Conservation (phyloP, 2,329 filamentous ascomycete genomes). For the Pseudogymnoascus sp. region DNA sequence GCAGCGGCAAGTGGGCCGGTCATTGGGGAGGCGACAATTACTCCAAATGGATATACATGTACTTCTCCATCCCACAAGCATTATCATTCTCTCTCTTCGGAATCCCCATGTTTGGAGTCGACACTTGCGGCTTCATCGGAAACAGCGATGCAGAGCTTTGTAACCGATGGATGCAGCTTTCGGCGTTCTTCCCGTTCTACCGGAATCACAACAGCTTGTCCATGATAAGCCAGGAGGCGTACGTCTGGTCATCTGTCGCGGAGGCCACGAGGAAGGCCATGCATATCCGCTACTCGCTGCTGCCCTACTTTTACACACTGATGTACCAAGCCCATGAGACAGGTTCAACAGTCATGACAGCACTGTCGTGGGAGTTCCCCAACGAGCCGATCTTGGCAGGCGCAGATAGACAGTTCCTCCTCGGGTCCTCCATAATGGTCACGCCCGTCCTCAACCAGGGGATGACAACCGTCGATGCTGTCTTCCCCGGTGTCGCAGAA, state of each 20-base stretch:
- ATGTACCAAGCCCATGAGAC: slow-evolving; percentile 58
- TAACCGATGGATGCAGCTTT: slow-evolving; percentile 65
- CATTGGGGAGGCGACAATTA: slow-evolving; percentile 78
- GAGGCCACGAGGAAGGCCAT: slow-evolving; percentile 60
- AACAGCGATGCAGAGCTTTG: slow-evolving; percentile 64
- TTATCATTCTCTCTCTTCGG: slow-evolving; percentile 67
- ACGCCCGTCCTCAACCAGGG: slow-evolving; percentile 60
- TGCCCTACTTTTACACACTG: slow-evolving; percentile 71
- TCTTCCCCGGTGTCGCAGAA: slow-evolving; percentile 58
- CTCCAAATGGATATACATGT: slow-evolving; percentile 61
- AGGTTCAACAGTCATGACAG: slow-evolving; percentile 64
- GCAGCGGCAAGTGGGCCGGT: slow-evolving; percentile 65
- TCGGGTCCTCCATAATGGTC: slow-evolving; percentile 58
- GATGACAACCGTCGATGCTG: slow-evolving; percentile 52
- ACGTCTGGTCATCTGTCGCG: slow-evolving; percentile 58
- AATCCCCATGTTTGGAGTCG: slow-evolving; percentile 68
- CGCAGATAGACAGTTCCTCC: slow-evolving; percentile 65
- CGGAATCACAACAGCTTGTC: slow-evolving; percentile 64
- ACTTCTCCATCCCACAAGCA: slow-evolving; percentile 69
- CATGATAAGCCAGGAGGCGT: slow-evolving; percentile 61
- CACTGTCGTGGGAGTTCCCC: slow-evolving; percentile 67
- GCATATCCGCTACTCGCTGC: slow-evolving; percentile 59
- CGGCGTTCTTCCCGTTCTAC: slow-evolving; percentile 71
- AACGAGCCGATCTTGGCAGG: slow-evolving; percentile 58
- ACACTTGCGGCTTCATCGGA: slow-evolving; percentile 63